A percentile compares a stretch with the other conserved stretches of the same genome.
phyloP scores from a whole-genome alignment of 495 filamentous ascomycete genomes.

The Antarctomyces pellizariae region DNA sequence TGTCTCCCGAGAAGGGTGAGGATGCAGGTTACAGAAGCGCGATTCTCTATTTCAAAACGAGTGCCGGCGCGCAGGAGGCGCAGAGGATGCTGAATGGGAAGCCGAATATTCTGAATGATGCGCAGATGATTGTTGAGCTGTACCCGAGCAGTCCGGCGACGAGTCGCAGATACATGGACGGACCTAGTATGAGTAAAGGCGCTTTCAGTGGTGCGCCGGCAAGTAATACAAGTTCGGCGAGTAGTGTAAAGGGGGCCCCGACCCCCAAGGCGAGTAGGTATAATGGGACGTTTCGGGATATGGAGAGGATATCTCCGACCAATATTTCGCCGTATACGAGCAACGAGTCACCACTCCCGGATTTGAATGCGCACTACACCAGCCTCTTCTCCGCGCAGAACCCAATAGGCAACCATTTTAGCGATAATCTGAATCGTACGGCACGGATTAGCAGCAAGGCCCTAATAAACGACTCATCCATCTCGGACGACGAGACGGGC shows the following conservation, averaged over 20 bases:
- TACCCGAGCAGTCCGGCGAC: slow-evolving; percentile 22
- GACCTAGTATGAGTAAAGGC: slow-evolving; percentile 11
- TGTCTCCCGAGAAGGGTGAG: slow-evolving; percentile 36
- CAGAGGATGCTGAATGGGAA: slow-evolving; percentile 59
- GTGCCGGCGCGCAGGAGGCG: slow-evolving; percentile 53
- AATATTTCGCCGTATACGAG: slow-evolving; percentile 29
- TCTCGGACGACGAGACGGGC: slow-evolving; percentile 64
- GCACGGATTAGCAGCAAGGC: slow-evolving; percentile 56
- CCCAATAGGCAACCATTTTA: slow-evolving; percentile 54
- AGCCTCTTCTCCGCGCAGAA: slow-evolving; percentile 68
- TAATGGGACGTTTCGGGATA: slow-evolving; percentile 50
- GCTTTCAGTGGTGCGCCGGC: slow-evolving; percentile 10
- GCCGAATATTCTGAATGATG: slow-evolving; percentile 46
- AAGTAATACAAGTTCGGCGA: slow-evolving; percentile 27
- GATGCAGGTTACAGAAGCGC: slow-evolving; percentile 54
- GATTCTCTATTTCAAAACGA: slow-evolving; percentile 47
- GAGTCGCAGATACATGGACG: slow-evolving; percentile 18
- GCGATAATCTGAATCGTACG: slow-evolving; percentile 40
- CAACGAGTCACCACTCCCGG: slow-evolving; percentile 33
- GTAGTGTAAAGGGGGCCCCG: slow-evolving; percentile 27
- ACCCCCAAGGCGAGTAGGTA: slow-evolving; percentile 48
- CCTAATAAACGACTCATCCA: slow-evolving; percentile 59
- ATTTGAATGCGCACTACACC: slow-evolving; percentile 38
- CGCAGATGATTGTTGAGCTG: slow-evolving; percentile 61
- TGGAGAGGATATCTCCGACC: slow-evolving; percentile 46